Base-by-base conservation (phyloP, 306 rosid genomes). In the Neltuma alba region DNA sequence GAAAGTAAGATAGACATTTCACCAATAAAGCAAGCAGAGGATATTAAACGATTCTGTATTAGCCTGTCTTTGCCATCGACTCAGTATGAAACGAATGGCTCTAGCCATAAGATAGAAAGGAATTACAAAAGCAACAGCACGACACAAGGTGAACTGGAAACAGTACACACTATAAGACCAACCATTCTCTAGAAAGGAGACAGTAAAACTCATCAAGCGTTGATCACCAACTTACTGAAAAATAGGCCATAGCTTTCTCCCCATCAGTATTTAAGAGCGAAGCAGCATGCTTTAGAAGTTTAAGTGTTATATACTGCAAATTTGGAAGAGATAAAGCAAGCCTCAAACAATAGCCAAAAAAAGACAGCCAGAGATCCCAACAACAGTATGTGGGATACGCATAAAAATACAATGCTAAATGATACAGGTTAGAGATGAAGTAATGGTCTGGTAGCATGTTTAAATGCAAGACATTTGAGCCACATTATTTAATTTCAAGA, bases 61-160 rank as follows among this genome's bases (percentile, higher is more conserved):
- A 3, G 89, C 95, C 89, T 87, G 92, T 83, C 89, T 87, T 82
- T 84, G 92, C 77, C 95, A 82, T 30, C 83, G 86, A 73, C 83
- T 88, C 75, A 83, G 95, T 79, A 74, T 74, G 3, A 89, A 85
- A 45, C 87, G 82, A 76, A 91, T 82, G 58, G 92, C 88, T 92
- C 91, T 76, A 20, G 88, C 93, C 86, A 86, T 67, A 34, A 91
- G 84, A 85, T 81, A 89, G 84, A 86, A 87, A 8, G 93, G 89
- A 65, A 91, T 83, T 31, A 86, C 85, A 68, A 91, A 86, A 47
- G 91, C 91, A 86, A 86, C 92, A 67, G 90, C 88, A 11, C 91
- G 85, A 42, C 89, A 87, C 81, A 89, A 77, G 83, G 87, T 82
- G 72, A 91, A 77, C 93, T 91, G 90, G 50, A 61, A 69, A 79